Evolutionary conservation across 768 basidiomycete genomes (phyloP).

Genomic region (Chalciporus pseudorubinellus): DNA sequence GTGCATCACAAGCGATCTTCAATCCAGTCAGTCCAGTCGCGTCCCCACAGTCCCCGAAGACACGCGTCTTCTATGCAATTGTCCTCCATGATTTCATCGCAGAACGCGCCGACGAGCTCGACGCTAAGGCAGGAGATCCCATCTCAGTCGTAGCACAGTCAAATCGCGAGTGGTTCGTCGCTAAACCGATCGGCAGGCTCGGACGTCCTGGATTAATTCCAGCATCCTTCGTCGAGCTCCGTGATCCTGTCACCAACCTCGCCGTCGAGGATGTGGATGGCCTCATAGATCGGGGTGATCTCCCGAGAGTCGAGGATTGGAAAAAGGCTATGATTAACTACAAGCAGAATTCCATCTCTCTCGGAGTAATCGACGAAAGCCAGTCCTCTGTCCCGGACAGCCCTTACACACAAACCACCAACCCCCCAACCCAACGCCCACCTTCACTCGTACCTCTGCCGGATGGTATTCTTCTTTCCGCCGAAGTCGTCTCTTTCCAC

Average conservation of each 20-base stretch:
- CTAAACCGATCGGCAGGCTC: constrained; percentile 93
- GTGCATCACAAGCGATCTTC: constrained; percentile 37
- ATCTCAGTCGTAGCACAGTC: constrained; percentile 98
- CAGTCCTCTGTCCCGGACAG: constrained; percentile 43
- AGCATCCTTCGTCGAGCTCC: constrained; percentile 94
- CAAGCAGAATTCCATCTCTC: constrained; percentile 92
- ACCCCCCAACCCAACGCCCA: constrained; percentile 31
- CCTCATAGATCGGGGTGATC: constrained; percentile 82
- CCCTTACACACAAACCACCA: constrained; percentile 34
- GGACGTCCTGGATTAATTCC: constrained; percentile 97
- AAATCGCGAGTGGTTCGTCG: constrained; percentile 99
- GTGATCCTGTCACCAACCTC: constrained; percentile 84
- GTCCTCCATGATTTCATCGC: constrained; percentile 94
- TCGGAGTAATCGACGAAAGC: constrained; percentile 82
- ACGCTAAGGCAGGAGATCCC: constrained; percentile 89
- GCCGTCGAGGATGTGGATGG: constrained; percentile 71
- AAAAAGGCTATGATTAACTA: constrained; percentile 93
- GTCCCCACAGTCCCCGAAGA: constrained; percentile 36
- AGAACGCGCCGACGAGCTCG: constrained; percentile 95
- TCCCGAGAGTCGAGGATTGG: constrained; percentile 99
- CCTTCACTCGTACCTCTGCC: constrained; percentile 54
- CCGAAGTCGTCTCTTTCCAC: constrained; percentile 95
- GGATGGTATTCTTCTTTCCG: constrained; percentile 81
- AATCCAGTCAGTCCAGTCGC: constrained; percentile 22
- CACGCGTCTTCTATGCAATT: constrained; percentile 85